Base-by-base conservation (phyloP, 768 basidiomycete species). In the Suillus subluteus region DNA sequence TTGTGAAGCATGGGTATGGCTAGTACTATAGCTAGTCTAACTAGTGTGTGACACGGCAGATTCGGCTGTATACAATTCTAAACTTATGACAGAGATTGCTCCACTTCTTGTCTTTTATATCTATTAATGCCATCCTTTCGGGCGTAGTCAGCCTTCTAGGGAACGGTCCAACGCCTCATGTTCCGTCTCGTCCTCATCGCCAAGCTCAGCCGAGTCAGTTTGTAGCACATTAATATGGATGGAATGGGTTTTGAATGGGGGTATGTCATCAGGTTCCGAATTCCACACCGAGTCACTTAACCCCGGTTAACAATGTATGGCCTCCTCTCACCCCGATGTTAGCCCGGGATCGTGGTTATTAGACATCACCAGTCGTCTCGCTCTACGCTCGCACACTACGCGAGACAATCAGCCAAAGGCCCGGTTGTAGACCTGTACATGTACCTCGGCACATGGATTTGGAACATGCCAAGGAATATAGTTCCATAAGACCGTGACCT, bases 41-140 rank as follows among this genome's bases (percentile, higher is more conserved):
- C 8, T 40, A 23, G 35, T 63, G 46, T 63, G 59, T 44, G 59
- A 61, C 62, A 63, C 40, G 56, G 38, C 58, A 38, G 21, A 37
- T 26, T 50, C 65, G 65, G 65, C 41, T 48, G 26, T 26, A 26
- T 43, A 12, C 1, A 23, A 37, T 23, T 30, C 65, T 65, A 63
- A 65, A 65, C 58, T 62, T 65, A 62, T 56, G n/a, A 56, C 13
- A 40, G 54, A 26, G 54, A 55, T 26, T 32, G 54, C 32, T 21
- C 32, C n/a, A 12, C 63, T 64, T 23, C 63, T 64, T n/a, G 32
- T 54, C 32, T 30, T 62, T 63, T 62, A 62, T 62, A 26, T 48
- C 62, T 44, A 30, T 16, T 12, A 35, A 6, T n/a, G 35, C 52
- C 35, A 38, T 56, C 40, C 50, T 18, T 56, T 48, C 43, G 54